Conservation (phyloP, 352 stramenopile genomes). For the Phytophthora pisi region DNA sequence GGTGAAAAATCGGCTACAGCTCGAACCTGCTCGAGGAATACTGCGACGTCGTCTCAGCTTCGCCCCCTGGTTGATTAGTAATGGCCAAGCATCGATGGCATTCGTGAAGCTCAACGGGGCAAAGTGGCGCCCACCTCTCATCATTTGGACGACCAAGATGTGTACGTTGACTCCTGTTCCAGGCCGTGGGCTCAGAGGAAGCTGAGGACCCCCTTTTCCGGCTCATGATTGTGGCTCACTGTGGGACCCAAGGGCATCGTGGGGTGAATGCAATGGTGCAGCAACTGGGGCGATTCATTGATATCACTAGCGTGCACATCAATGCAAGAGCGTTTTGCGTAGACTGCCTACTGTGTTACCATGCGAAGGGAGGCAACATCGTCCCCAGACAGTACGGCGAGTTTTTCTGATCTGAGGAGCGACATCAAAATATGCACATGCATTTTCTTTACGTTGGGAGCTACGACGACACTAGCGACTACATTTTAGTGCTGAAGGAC, state of each 20-base stretch:
- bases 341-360: conserved; percentile 5
- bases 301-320: conserved; percentile 2
- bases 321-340: neutral
- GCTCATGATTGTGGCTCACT: neutral
- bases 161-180: neutral
- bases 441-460: conserved; percentile 3
- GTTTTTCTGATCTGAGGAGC: conserved; percentile 1
- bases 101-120: neutral
- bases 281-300: neutral
- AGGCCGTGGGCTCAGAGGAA: neutral
- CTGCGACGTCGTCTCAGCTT: neutral
- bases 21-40: neutral
- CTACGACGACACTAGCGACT: conserved; percentile 3
- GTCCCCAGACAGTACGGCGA: conserved; percentile 5
- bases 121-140: neutral
- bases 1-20: neutral
- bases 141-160: neutral
- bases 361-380: conserved; percentile 5
- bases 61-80: neutral
- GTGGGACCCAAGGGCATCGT: neutral
- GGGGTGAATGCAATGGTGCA: neutral
- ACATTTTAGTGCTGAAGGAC: conserved; percentile 13
- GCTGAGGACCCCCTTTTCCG: neutral
- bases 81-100: neutral
- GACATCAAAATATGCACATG: conserved; percentile 1